Evolutionary conservation across 768 basidiomycete genomes (phyloP), one percentile per base, ranked within the genome.

Genomic region (Auricularia sp.): DNA sequence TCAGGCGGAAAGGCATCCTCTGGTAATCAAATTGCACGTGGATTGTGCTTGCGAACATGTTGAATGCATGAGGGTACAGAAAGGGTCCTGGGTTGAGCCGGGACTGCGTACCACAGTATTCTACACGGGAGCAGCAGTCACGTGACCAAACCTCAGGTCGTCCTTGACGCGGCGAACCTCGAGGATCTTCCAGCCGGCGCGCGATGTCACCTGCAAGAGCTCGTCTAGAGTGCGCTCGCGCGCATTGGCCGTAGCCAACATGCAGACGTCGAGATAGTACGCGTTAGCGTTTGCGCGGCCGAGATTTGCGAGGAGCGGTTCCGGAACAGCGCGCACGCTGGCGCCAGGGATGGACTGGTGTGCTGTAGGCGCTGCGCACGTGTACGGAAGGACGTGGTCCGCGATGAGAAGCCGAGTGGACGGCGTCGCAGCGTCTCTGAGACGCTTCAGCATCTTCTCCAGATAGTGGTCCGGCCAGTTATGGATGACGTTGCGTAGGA

Each of bases 221-320:
- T 51, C 47, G 47, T 21, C 21, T 8, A 51, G 18, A 8, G 47
- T 51, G 18, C 47, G 47, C 14, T 51, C 47, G 3, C 47, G 47
- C 21, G 18, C 47, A 21, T 51, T 51, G 21, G 18, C 14, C 47
- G 47, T 18, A 1, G 21, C 47, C 10, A 18, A 18, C 47, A 51
- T 51, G 47, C 47, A 51, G 6, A 68, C 4, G 35, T 71, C 71
- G 18, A 63, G 39, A n/a, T 62, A 47, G 56, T 72, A 72, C 35
- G 68, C 53, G 4, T 65, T 18, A 1, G 64, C 47, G 23, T 54
- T 62, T 2, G 66, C 70, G 3, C 59, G 47, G 0, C 89, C 89
- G 5, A 89, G 73, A 70, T 91, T 91, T 6, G 88, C 78, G 36
- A 90, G 76, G n/a, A 91, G 73, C 44, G 87, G 87, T 21, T 80